phyloP scores from a whole-genome alignment of 1,284 basidiomycete genomes.

The Abortiporus biennis region DNA sequence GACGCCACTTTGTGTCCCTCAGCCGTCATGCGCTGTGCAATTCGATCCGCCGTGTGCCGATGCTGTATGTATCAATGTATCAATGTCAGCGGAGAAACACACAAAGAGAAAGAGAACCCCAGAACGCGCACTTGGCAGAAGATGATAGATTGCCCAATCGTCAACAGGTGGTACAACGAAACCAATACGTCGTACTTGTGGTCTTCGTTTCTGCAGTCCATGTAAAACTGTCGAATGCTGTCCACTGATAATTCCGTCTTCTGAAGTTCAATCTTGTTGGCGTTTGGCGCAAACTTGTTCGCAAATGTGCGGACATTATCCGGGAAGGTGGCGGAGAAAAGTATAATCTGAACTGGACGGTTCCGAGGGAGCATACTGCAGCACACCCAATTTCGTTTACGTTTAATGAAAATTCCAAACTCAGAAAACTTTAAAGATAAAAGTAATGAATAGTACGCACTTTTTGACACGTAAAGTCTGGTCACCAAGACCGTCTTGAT shows the following conservation, averaged over 20 bases:
- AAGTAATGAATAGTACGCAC: conserved; percentile 37
- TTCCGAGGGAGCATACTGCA: conserved; percentile 59
- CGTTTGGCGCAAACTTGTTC: conserved; percentile 84
- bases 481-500: conserved; percentile 94
- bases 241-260: conserved; percentile 94
- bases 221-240: conserved; percentile 96
- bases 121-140: conserved; percentile 70
- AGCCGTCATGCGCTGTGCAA: conserved; percentile 83
- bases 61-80: conserved; percentile 38
- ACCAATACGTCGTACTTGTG: conserved; percentile 97
- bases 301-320: conserved; percentile 90
- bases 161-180: conserved; percentile 85
- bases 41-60: conserved; percentile 89
- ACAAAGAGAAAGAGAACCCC: background rate
- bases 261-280: conserved; percentile 96
- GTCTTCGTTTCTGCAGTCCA: conserved; percentile 86
- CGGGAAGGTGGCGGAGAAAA: conserved; percentile 98
- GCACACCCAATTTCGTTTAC: background rate
- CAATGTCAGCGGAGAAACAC: background rate
- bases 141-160: conserved; percentile 96
- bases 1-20: conserved; percentile 98
- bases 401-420: background rate
- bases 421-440: conserved; percentile 8
- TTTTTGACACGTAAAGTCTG: conserved; percentile 95
- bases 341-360: conserved; percentile 75